Evolutionary conservation across 202 grass and related monocot genomes (phyloP).

Genomic region (Tripidium arundinaceum): DNA sequence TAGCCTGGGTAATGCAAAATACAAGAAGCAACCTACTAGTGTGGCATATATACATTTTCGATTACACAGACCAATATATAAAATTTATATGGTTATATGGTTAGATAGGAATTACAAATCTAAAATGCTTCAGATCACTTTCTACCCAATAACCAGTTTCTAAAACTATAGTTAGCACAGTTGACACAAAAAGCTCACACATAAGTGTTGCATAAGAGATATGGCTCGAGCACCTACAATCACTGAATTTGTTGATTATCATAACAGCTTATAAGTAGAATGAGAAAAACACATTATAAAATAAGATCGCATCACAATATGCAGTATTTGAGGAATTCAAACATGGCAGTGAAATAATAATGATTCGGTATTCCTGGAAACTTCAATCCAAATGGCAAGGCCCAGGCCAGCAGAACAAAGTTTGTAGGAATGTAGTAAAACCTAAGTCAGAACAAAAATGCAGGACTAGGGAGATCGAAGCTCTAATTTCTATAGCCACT

Average conservation of each 20-base stretch:
- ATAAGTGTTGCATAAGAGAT: not conserved
- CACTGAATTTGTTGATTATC: not conserved
- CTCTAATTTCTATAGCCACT: not conserved
- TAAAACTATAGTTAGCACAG: not conserved
- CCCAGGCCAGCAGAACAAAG: not conserved
- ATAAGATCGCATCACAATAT: not conserved
- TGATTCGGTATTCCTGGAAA: too few relatives aligned
- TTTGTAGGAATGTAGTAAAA: not conserved
- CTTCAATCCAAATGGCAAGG: too few relatives aligned
- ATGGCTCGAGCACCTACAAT: not conserved
- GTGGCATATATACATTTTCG: not conserved
- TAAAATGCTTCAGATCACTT: constrained; percentile 9
- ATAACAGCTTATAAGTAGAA: not conserved
- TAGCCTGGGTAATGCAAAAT: not conserved
- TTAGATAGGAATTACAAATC: not conserved
- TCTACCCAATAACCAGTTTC: not conserved
- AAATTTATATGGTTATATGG: not conserved
- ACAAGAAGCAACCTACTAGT: not conserved
- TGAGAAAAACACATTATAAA: not conserved
- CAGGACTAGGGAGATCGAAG: not conserved
- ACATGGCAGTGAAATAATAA: not conserved
- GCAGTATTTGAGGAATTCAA: not conserved
- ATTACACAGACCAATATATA: not conserved
- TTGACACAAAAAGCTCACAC: not conserved
- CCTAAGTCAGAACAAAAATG: not conserved